These are phyloP conservation scores for Tricholomella constricta DNA, from an alignment of 768 basidiomycete genomes.

Conservation along the genomic window DNA sequence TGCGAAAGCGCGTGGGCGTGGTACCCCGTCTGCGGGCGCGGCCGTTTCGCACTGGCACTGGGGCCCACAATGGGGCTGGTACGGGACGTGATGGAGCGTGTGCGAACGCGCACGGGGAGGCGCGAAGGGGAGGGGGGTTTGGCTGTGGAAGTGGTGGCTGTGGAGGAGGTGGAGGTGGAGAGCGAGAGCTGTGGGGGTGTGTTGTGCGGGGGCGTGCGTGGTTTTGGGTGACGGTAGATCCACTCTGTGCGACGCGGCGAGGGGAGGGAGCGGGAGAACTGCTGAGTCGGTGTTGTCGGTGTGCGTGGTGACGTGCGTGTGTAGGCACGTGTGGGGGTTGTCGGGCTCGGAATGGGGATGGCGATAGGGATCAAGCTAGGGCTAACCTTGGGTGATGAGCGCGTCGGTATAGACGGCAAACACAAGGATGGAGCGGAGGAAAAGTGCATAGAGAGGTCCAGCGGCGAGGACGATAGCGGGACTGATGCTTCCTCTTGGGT, in stretches of 20 bases:
- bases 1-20: constrained; percentile 29
- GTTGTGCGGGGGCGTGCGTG: constrained; percentile 3
- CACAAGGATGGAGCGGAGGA: constrained; percentile 1
- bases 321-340: neutral
- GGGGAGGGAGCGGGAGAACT: constrained; percentile 13
- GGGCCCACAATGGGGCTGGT: constrained; percentile 11
- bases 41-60: neutral
- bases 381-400: constrained; percentile 4
- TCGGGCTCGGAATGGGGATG: neutral
- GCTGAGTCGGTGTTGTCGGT: constrained; percentile 1
- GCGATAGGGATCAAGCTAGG: constrained; percentile 12
- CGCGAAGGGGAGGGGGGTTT: constrained; percentile 24
- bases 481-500: no score
- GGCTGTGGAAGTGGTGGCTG: constrained; percentile 17
- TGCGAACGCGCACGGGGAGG: constrained; percentile 25
- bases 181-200: constrained; percentile 8
- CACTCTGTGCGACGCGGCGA: constrained; percentile 19
- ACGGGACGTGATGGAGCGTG: constrained; percentile 24
- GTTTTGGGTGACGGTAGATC: constrained; percentile 24
- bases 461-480: neutral
- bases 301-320: neutral
- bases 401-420: constrained; percentile 2
- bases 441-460: neutral
- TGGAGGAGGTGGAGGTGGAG: constrained; percentile 22
- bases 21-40: constrained; percentile 31